Conservation (phyloP, 768 basidiomycete genomes). For the Cystofilobasidium bisporidii region DNA sequence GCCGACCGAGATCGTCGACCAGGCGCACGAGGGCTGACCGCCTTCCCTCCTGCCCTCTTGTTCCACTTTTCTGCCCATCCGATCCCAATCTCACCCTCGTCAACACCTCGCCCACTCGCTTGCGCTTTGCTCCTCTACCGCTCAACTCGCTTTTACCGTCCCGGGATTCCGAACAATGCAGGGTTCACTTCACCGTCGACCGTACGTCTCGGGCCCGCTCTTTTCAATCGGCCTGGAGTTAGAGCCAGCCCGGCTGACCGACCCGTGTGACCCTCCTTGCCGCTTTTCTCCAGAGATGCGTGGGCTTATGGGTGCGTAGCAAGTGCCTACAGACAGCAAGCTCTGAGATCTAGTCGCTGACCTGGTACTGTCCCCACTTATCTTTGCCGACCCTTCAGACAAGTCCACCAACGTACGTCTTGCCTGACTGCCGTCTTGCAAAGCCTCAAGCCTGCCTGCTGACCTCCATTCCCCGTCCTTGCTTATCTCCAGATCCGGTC, state of each 20-base stretch:
- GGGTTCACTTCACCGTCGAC: constrained; percentile 29
- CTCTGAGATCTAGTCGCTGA: neutral
- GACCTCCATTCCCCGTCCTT: neutral
- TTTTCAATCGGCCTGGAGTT: neutral
- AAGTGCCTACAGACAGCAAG: neutral
- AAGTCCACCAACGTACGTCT: constrained; percentile 27
- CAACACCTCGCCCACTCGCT: too few species aligned
- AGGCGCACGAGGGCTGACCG: too few species aligned
- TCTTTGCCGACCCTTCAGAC: constrained; percentile 8
- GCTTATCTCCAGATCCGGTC: constrained; percentile 17
- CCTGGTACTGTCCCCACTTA: too few species aligned
- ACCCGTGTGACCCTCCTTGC: neutral
- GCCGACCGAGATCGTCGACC: too few species aligned
- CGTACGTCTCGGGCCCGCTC: neutral
- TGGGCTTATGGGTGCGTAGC: constrained; percentile 24
- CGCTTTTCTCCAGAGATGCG: constrained; percentile 22
- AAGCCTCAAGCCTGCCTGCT: too few species aligned
- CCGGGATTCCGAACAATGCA: neutral
- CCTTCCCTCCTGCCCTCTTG: too few species aligned
- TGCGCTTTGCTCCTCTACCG: neutral
- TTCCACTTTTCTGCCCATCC: too few species aligned
- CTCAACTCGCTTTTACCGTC: neutral
- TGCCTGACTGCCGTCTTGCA: too few species aligned
- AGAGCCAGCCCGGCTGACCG: neutral
- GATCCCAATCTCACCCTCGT: too few species aligned